phyloP scores from a whole-genome alignment of 106 monocot genomes.

The Apostasia ramifera region DNA sequence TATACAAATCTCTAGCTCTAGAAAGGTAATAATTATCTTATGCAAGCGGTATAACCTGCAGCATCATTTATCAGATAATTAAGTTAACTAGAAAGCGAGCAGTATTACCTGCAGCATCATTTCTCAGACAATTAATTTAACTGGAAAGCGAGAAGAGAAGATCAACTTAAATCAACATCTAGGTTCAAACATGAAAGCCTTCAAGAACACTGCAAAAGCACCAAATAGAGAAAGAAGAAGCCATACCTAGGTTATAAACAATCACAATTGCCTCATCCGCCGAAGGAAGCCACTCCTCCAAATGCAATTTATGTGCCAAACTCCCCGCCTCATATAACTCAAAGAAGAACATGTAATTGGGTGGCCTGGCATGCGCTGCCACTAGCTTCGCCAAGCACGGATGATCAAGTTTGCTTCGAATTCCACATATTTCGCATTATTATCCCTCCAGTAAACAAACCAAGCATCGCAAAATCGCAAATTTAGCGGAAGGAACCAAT shows the following conservation, averaged over 20 bases:
- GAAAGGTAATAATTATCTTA: too few relatives aligned
- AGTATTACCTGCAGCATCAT: too few relatives aligned
- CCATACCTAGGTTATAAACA: constrained; percentile 49
- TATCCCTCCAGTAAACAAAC: constrained; percentile 7
- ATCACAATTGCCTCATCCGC: constrained; percentile 44
- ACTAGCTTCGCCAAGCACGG: constrained; percentile 64
- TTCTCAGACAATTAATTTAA: too few relatives aligned
- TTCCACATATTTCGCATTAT: background rate
- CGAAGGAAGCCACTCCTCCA: constrained; percentile 81
- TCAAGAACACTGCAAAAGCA: too few relatives aligned
- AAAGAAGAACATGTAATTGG: constrained; percentile 84
- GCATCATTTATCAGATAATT: too few relatives aligned
- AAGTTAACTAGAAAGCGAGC: too few relatives aligned
- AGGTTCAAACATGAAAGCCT: too few relatives aligned
- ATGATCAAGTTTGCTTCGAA: constrained; percentile 60
- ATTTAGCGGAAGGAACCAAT: background rate
- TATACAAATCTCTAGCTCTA: too few relatives aligned
- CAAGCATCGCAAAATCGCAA: background rate
- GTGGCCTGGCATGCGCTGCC: constrained; percentile 82
- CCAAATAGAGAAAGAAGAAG: too few relatives aligned
- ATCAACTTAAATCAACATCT: too few relatives aligned
- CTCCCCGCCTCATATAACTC: constrained; percentile 71
- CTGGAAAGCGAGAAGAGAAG: too few relatives aligned
- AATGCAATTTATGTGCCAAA: constrained; percentile 68
- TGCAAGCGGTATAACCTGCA: too few relatives aligned